Percentiles rank a stretch among this genome's conserved stretches.
Conservation (phyloP, 352 stramenopile species). For the Phytophthora pinifolia region DNA sequence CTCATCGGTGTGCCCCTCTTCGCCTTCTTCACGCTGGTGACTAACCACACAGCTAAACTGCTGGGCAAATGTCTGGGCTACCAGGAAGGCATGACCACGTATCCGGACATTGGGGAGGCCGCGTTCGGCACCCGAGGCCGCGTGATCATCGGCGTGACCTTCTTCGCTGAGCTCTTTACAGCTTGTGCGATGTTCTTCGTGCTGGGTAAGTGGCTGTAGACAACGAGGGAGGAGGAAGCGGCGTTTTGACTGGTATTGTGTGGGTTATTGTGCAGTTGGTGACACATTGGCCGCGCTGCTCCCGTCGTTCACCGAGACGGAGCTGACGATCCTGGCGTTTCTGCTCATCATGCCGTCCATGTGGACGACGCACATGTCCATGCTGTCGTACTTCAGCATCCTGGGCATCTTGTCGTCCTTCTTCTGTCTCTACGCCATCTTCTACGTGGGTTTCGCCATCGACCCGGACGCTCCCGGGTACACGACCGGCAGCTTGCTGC, state of each 20-base stretch:
- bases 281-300: constrained; percentile 77
- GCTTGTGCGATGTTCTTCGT: constrained; percentile 82
- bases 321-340: constrained; percentile 72
- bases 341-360: constrained; percentile 75
- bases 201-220: constrained; percentile 49
- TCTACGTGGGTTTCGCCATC: constrained; percentile 74
- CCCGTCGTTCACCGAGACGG: constrained; percentile 51
- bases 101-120: constrained; percentile 81
- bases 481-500: constrained; percentile 53
- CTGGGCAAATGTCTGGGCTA: constrained; percentile 80
- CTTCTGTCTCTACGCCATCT: constrained; percentile 74
- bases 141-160: constrained; percentile 75
- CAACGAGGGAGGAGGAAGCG: not conserved
- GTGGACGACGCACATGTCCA: constrained; percentile 80
- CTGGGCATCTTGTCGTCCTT: constrained; percentile 84
- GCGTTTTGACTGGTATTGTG: constrained; percentile 1
- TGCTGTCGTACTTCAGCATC: constrained; percentile 85
- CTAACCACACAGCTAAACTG: constrained; percentile 86
- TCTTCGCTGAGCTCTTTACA: constrained; percentile 83
- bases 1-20: constrained; percentile 74
- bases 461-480: constrained; percentile 41
- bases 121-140: constrained; percentile 73
- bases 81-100: constrained; percentile 82
- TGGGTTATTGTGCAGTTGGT: constrained; percentile 43
- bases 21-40: constrained; percentile 83